Base-by-base conservation (phyloP, 2,329 filamentous ascomycete genomes). In the Fusarium miscanthi region DNA sequence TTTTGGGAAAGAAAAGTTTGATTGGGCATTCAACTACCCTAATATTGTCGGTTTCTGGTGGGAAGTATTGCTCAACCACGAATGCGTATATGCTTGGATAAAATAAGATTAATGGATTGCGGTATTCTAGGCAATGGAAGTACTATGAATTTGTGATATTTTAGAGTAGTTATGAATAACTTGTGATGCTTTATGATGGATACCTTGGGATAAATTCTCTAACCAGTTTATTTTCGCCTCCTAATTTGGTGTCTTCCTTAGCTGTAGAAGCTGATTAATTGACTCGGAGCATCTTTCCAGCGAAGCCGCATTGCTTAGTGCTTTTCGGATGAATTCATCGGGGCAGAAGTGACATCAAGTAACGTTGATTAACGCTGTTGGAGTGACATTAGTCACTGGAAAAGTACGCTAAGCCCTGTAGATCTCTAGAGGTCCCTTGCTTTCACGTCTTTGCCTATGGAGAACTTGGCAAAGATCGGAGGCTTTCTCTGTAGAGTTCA, bases 1-100 rank as follows among this genome's bases (percentile, higher is more conserved):
- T 41, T 64, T 16, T 19, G 25, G 19, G 43, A 52, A n/a, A 54
- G 11, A 42, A 70, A 72, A 51, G 54, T 33, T 59, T 59, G 13
- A 52, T 63, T 51, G 51, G 51, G 51, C 30, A 64, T 69, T 69
- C 56, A 67, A 67, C 48, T 68, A 49, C 63, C 41, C 40, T n/a
- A n/a, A 31, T 33, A n/a, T 19, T 38, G 27, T 42, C 23, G 19
- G 25, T 16, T 9, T 30, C 53, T 12, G n/a, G 25, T 25, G 23
- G 17, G 31, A 45, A 23, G 13, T n/a, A 25, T 42, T 23, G 57
- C 45, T 42, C 45, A 40, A 38, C 30, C 17, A 35, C 21, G 12
- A 51, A 58, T 27, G n/a, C 27, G 27, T 30, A 30, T 30, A 8
- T 19, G 37, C 21, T 23, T 14, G 14, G 19, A 12, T 30, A 30